These are phyloP conservation scores for Tetrahymena borealis DNA, from an alignment of 73 alveolate genomes.

Conservation along the genomic window DNA sequence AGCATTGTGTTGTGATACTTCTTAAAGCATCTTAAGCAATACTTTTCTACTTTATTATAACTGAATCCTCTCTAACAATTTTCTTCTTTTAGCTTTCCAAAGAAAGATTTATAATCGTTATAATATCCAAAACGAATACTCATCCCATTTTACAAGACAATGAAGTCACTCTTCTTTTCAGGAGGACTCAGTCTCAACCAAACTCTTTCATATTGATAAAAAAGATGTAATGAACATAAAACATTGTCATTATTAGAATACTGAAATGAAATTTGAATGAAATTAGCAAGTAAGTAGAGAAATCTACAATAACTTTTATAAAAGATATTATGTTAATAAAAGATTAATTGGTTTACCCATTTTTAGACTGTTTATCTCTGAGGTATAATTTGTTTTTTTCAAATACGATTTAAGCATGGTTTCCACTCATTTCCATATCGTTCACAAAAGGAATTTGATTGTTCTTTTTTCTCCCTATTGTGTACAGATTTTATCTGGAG, in stretches of 20 bases:
- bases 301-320: too few species aligned
- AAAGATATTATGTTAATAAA: not conserved
- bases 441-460: not conserved
- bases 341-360: not conserved
- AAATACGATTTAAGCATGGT: not conserved
- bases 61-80: not conserved
- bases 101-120: not conserved
- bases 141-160: not conserved
- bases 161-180: not conserved
- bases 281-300: too few species aligned
- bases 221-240: not conserved
- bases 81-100: not conserved
- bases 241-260: not conserved
- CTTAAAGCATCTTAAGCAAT: not conserved
- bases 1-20: not conserved
- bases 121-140: not conserved
- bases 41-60: not conserved
- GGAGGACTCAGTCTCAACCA: not conserved
- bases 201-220: not conserved
- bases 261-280: too few species aligned
- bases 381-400: not conserved
- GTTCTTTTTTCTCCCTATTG: not conserved
- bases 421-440: not conserved
- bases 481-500: not conserved
- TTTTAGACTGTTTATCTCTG: not conserved